Conservation (phyloP, 192 early-diverging fungal genomes). For the Entomortierella parvispora region DNA sequence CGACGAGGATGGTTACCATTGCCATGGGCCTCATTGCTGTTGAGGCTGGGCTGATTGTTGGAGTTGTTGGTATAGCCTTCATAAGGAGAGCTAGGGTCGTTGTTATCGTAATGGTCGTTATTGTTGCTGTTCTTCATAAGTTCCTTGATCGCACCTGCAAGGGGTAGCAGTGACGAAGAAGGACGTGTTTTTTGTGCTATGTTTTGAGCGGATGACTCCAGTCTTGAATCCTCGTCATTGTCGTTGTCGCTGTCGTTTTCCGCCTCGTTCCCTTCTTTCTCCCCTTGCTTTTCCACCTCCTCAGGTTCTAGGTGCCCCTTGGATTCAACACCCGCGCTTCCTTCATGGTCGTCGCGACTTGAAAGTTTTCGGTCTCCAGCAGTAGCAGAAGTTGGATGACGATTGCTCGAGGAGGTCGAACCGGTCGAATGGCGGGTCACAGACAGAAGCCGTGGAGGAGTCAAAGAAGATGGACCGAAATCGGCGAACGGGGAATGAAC, state of each 20-base stretch:
- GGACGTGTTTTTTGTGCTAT: neutral
- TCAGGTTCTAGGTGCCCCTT: too few species aligned
- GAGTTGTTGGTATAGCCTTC: neutral
- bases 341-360: too few species aligned
- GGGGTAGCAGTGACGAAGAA: conserved; percentile 1
- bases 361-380: too few species aligned
- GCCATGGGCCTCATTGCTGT: neutral
- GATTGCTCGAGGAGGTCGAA: neutral
- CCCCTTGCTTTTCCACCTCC: too few species aligned
- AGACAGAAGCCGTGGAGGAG: conserved; percentile 9
- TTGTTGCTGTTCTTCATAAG: neutral
- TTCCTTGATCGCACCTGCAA: conserved; percentile 10
- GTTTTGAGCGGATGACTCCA: neutral
- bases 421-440: conserved; percentile 6
- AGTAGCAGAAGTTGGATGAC: neutral
- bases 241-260: too few species aligned
- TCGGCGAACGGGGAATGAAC: neutral
- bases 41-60: neutral
- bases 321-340: too few species aligned
- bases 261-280: too few species aligned
- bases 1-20: neutral
- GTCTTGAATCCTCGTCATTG: too few species aligned
- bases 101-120: too few species aligned
- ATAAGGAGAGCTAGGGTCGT: neutral
- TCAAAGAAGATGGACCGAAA: neutral